phyloP scores from a whole-genome alignment of 768 basidiomycete genomes.

The Gymnopilus junonius region DNA sequence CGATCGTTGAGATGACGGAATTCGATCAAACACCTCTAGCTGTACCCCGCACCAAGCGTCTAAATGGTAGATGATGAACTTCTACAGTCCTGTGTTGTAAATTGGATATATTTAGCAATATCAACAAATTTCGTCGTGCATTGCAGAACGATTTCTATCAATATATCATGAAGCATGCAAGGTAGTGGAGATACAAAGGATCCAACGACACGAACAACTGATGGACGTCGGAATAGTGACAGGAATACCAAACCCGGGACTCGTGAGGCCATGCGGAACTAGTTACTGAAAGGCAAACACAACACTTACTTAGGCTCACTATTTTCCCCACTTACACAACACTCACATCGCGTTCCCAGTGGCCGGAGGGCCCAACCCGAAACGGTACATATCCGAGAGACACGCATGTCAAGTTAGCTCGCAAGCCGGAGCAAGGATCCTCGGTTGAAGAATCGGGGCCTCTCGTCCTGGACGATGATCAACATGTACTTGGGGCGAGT shows the following conservation, averaged over 20 bases:
- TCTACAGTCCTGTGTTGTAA: too few relatives aligned
- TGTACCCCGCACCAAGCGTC: background rate
- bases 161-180: background rate
- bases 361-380: background rate
- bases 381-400: background rate
- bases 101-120: background rate
- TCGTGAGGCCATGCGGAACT: background rate
- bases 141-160: background rate
- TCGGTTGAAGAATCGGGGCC: background rate
- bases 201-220: background rate
- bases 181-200: background rate
- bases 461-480: conserved; percentile 14
- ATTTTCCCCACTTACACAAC: too few relatives aligned
- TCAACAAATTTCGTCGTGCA: background rate
- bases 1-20: background rate
- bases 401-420: background rate
- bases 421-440: background rate
- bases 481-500: conserved; percentile 14
- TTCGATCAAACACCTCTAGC: background rate
- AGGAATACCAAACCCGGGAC: background rate
- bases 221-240: background rate
- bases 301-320: conserved; percentile 2
- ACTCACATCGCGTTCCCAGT: too few relatives aligned
- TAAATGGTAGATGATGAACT: background rate
- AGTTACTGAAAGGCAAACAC: background rate